phyloP scores from a whole-genome alignment of 2,329 filamentous ascomycete genomes.

The Neofusicoccum cordaticola region DNA sequence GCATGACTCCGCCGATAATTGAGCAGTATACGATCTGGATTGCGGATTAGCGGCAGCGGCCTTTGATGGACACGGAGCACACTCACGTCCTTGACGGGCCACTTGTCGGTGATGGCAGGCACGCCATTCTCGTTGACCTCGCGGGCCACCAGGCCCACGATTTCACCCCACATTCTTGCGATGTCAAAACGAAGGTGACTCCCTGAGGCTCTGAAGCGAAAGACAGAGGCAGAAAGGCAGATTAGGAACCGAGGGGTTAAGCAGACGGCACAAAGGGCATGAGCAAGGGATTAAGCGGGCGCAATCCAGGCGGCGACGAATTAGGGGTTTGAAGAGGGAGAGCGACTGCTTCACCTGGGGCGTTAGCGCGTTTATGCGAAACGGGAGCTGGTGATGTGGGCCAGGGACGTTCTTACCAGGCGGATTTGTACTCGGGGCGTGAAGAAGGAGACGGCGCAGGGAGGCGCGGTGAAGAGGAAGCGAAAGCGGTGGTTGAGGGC shows the following conservation, averaged over 20 bases:
- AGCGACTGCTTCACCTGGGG: background rate
- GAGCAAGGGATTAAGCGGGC: constrained; percentile 5
- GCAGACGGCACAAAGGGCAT: constrained; percentile 2
- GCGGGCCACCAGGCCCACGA: constrained; percentile 20
- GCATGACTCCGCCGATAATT: constrained; percentile 76
- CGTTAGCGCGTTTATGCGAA: constrained; percentile 10
- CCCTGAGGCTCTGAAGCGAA: background rate
- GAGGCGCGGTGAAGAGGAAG: background rate
- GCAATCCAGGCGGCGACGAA: constrained; percentile 9
- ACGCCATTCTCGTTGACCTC: constrained; percentile 26
- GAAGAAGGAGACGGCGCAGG: background rate
- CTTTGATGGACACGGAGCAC: background rate
- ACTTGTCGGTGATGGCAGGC: constrained; percentile 35
- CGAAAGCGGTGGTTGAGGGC: constrained; percentile 1
- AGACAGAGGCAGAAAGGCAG: background rate
- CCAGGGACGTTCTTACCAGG: background rate
- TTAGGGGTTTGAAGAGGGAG: background rate
- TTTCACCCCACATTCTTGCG: constrained; percentile 8
- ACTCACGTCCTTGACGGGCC: constrained; percentile 42
- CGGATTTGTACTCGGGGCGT: background rate
- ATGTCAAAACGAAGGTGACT: background rate
- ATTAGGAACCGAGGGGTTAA: background rate
- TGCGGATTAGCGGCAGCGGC: constrained; percentile 54
- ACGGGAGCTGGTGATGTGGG: background rate
- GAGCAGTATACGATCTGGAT: constrained; percentile 13